Evolutionary conservation across 2,329 filamentous ascomycete genomes (phyloP).

Genomic region (Leptographium radiaticola): DNA sequence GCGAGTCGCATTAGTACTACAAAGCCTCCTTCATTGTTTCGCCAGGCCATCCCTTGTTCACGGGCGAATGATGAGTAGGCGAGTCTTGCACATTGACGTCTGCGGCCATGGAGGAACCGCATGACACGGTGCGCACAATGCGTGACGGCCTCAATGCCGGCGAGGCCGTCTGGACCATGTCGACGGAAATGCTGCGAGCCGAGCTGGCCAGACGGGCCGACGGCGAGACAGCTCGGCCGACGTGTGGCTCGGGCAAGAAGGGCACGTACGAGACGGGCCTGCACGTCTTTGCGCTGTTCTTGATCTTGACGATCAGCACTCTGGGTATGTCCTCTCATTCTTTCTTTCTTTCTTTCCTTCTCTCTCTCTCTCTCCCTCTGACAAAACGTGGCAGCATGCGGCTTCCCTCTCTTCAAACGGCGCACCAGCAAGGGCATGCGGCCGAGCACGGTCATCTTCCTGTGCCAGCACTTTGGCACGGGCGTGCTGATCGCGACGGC

Average conservation of each 20-base stretch:
- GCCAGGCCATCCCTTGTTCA: neutral
- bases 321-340: constrained; percentile 4
- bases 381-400: constrained; percentile 34
- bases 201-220: constrained; percentile 36
- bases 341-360: neutral
- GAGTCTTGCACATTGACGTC: neutral
- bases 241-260: constrained; percentile 37
- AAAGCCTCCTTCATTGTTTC: too few relatives aligned
- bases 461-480: constrained; percentile 65
- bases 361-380: neutral
- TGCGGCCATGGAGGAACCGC: neutral
- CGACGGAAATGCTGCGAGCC: constrained; percentile 37
- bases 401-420: constrained; percentile 51
- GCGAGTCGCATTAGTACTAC: neutral
- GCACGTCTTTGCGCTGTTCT: constrained; percentile 54
- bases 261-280: constrained; percentile 52
- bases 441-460: constrained; percentile 48
- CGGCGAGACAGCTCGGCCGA: constrained; percentile 24
- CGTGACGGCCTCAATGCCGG: neutral
- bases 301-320: constrained; percentile 47
- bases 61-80: too few relatives aligned
- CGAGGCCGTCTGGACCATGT: constrained; percentile 28
- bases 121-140: neutral
- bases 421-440: constrained; percentile 42
- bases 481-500: constrained; percentile 78